Base-by-base conservation (phyloP, 225 moss, liverwort and hornwort species). In the Pseudisothecium myosuroides region DNA sequence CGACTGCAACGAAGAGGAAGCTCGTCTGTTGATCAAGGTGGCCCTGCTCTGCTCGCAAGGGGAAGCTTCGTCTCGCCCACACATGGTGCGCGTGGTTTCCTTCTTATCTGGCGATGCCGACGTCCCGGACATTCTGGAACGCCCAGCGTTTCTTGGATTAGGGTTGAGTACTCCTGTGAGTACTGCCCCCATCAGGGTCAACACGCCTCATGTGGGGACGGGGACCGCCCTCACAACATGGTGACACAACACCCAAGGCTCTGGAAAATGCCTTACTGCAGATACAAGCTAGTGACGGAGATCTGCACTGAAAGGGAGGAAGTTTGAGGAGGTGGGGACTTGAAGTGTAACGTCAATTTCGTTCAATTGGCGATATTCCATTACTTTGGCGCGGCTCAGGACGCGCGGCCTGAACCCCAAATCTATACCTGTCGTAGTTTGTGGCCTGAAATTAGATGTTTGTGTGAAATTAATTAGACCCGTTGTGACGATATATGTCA, bases 11-110 rank as follows among this genome's bases (percentile, higher is more conserved):
- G 90, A 90, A 77, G 88, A 78, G 76, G 90, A 93, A 89, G 92
- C 89, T 12, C 83, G 80, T 17, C 76, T 87, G 58, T 59, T 94
- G 31, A 93, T 94, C 56, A 65, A 88, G 83, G 94, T 94, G 86
- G 94, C 93, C 5, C 90, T 94, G 18, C 89, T 94, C 41, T 94
- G 94, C 88, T 86, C 94, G 13, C 93, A 94, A 92, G 94, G 89
- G 12, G 92, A 93, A 69, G 92, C 88, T 20, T 68, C 88, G 1
- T 89, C 89, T 9, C 93, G 94, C 39, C 94, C 94, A 13, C 89
- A 91, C 52, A 90, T 92, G 93, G 66, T 62, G 77, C 90, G 93
- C 37, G 94, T 94, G 77, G 94, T 93, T 47, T 81, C 94, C 19
- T 58, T 90, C 67, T 75, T 94, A 59, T 78, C 92, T 6, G 94